These are phyloP conservation scores for Naegleria lovaniensis DNA, from an alignment of 208 protist species.

Conservation along the genomic window DNA sequence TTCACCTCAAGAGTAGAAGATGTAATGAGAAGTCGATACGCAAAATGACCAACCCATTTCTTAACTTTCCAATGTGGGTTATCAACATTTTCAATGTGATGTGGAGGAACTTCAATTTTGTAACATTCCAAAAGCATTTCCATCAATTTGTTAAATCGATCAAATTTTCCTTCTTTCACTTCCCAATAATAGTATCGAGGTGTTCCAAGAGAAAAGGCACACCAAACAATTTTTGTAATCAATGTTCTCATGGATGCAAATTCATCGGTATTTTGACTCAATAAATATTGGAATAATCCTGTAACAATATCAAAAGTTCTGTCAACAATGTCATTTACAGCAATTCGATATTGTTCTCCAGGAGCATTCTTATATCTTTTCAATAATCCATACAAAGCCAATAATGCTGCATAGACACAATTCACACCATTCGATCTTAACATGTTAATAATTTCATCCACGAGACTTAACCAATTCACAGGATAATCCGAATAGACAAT, in stretches of 20 bases:
- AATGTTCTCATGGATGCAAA: background rate
- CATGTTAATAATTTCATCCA: conserved; percentile 12
- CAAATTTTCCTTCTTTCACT: background rate
- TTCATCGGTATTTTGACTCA: background rate
- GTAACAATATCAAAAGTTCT: background rate
- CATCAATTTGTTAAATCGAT: background rate
- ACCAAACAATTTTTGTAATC: background rate
- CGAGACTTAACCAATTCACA: background rate
- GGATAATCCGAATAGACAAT: conserved; percentile 6
- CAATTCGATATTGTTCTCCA: background rate
- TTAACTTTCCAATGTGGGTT: conserved; percentile 37
- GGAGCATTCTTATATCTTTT: background rate
- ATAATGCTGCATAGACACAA: background rate
- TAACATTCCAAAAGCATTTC: background rate
- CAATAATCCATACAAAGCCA: background rate
- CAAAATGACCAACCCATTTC: conserved; percentile 39
- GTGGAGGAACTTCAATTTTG: background rate
- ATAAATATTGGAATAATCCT: background rate
- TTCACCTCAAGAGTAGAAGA: background rate
- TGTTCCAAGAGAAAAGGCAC: background rate
- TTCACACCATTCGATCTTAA: background rate
- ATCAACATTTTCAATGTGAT: background rate
- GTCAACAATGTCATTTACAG: background rate
- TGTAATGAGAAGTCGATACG: background rate
- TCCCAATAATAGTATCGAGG: background rate